Base-by-base conservation (phyloP, 768 basidiomycete genomes). In the Tremella yokohamensis region DNA sequence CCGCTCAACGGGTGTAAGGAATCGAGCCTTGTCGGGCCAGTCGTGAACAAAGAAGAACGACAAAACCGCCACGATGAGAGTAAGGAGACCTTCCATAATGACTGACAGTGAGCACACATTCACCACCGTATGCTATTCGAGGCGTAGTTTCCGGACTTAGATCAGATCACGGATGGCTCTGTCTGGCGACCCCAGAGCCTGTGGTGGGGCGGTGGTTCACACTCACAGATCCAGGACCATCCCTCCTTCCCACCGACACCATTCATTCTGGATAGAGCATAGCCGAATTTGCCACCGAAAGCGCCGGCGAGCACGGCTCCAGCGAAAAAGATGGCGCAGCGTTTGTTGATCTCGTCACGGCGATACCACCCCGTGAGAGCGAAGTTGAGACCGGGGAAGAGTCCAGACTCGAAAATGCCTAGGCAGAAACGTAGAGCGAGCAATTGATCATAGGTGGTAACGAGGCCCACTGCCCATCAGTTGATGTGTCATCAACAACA, bases 11-110 rank as follows among this genome's bases (percentile, higher is more conserved):
- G 74, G 72, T 0, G 78, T 79, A 18, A 84, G 76, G 79, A 82
- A 82, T 22, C 60, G 64, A 1, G 81, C 79, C 44, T 66, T 60
- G 50, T 81, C 81, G 0, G 83, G 83, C 73, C 80, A 83, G 69
- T 83, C 83, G 44, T 80, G 79, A 22, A 82, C 79, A 52, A 79
- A 61, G 62, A 63, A 78, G 40, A 72, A 66, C 0, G 76, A 72
- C 9, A 45, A 49, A 47, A 62, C 52, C 25, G 63, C 76, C 51
- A 77, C 56, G 11, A 75, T 49, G 53, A 78, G 78, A 13, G 77
- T 82, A 40, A 80, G 62, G 24, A 73, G 72, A 19, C 82, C 70
- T 55, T 70, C 64, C 48, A 70, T 51, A 61, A 73, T 66, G 60
- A 66, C 29, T 49, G 3, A 2, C 39, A 12, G 1, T 26, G 18